Percentiles rank a stretch among this genome's conserved stretches.
phyloP scores from a whole-genome alignment of 768 basidiomycete species.

The Serpula lacrymans region DNA sequence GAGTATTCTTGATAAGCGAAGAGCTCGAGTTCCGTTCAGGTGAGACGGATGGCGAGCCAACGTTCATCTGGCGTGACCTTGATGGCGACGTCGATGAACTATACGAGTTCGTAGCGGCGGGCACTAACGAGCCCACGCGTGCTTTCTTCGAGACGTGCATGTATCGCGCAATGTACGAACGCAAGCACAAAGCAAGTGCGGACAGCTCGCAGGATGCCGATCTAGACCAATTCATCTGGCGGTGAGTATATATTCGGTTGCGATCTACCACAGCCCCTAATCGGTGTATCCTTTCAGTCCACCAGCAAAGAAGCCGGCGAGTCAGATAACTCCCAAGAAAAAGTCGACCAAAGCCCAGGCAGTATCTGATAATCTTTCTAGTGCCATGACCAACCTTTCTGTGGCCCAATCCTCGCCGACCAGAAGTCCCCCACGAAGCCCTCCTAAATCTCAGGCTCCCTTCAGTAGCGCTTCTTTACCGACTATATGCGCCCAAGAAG shows the following conservation, averaged over 20 bases:
- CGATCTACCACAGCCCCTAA: not conserved
- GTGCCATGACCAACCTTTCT: not conserved
- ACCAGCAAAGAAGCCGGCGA: slow-evolving; percentile 17
- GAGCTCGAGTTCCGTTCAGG: slow-evolving; percentile 84
- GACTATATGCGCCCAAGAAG: slow-evolving; percentile 39
- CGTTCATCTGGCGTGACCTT: slow-evolving; percentile 89
- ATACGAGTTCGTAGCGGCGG: slow-evolving; percentile 84
- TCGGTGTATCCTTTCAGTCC: slow-evolving; percentile 15
- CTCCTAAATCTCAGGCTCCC: slow-evolving; percentile 16
- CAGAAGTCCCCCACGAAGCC: slow-evolving; percentile 7
- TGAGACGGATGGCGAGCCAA: slow-evolving; percentile 69
- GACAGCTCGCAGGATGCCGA: slow-evolving; percentile 64
- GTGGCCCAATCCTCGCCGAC: slow-evolving; percentile 6
- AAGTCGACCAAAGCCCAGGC: slow-evolving; percentile 10
- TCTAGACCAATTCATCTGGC: slow-evolving; percentile 78
- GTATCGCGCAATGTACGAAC: slow-evolving; percentile 95
- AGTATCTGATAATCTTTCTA: slow-evolving; percentile 5
- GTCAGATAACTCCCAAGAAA: slow-evolving; percentile 15
- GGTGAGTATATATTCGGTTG: slow-evolving; percentile 46
- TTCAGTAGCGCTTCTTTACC: slow-evolving; percentile 16
- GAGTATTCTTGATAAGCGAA: slow-evolving; percentile 87
- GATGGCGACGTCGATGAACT: slow-evolving; percentile 90
- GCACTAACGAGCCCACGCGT: slow-evolving; percentile 73
- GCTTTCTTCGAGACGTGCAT: slow-evolving; percentile 92
- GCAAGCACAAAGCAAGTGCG: slow-evolving; percentile 76